These are phyloP conservation scores for Botrytis elliptica DNA, from an alignment of 2,329 filamentous ascomycete genomes.

Conservation along the genomic window DNA sequence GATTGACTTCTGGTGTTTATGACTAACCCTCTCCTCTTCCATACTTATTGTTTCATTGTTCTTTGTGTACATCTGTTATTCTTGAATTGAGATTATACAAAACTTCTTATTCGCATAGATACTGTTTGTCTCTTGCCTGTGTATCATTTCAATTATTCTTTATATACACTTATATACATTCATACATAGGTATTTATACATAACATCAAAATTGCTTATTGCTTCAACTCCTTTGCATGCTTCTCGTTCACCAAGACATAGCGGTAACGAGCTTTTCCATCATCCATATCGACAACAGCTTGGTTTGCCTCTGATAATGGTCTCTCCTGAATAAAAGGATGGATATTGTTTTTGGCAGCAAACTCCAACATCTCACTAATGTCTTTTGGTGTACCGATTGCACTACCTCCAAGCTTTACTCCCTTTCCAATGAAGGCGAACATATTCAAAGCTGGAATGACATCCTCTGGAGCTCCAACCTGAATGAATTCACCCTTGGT, in stretches of 20 bases:
- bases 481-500: conserved; percentile 60
- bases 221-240: conserved; percentile 16
- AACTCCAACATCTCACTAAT: conserved; percentile 61
- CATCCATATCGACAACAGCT: conserved; percentile 55
- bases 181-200: neutral
- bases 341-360: conserved; percentile 55
- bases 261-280: conserved; percentile 52
- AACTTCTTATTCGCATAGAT: neutral
- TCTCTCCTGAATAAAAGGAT: conserved; percentile 55
- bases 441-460: conserved; percentile 51
- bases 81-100: neutral
- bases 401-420: conserved; percentile 44
- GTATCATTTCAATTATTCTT: neutral
- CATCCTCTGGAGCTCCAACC: conserved; percentile 61
- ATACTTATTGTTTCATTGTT: neutral
- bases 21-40: neutral
- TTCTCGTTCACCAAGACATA: conserved; percentile 41
- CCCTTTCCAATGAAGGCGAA: conserved; percentile 49
- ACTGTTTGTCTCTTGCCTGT: neutral
- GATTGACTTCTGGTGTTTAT: neutral
- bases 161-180: neutral
- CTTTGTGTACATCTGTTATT: neutral
- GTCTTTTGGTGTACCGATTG: conserved; percentile 45
- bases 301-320: conserved; percentile 56
- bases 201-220: neutral